A percentile compares a stretch with the other conserved stretches of the same genome.
Evolutionary conservation across 805 yeast genomes (phyloP).

Genomic region (Hagleromyces aurorensis): DNA sequence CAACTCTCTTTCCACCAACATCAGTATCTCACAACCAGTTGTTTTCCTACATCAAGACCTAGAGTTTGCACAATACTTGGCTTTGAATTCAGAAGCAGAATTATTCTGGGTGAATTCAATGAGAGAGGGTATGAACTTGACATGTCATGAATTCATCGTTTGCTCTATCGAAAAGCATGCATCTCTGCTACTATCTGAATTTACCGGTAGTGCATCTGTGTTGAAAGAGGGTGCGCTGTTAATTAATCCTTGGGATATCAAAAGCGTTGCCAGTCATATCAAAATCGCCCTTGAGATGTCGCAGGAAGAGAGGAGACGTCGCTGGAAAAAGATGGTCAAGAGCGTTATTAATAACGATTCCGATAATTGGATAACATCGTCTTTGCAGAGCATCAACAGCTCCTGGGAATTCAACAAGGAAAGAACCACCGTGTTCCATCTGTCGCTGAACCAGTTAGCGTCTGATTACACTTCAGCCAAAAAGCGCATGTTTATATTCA

Average conservation of each 20-base stretch:
- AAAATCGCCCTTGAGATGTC: slow-evolving; percentile 59
- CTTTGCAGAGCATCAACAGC: slow-evolving; percentile 44
- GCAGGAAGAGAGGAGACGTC: slow-evolving; percentile 43
- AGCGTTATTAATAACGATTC: slow-evolving; percentile 63
- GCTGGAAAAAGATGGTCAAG: slow-evolving; percentile 58
- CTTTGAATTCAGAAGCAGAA: slow-evolving; percentile 78
- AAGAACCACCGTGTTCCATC: slow-evolving; percentile 29
- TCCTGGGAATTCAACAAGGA: slow-evolving; percentile 46
- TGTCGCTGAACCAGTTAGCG: slow-evolving; percentile 25
- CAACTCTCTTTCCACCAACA: slow-evolving; percentile 64
- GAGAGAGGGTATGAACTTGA: slow-evolving; percentile 95
- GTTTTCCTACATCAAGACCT: slow-evolving; percentile 83
- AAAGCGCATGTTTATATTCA: slow-evolving; percentile 40
- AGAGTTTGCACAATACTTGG: slow-evolving; percentile 82
- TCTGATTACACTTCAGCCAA: slow-evolving; percentile 25
- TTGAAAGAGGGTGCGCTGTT: slow-evolving; percentile 62
- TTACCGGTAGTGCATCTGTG: slow-evolving; percentile 87
- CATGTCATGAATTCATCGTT: slow-evolving; percentile 88
- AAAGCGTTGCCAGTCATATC: slow-evolving; percentile 56
- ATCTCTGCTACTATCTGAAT: slow-evolving; percentile 82
- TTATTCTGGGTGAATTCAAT: slow-evolving; percentile 80
- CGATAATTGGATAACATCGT: slow-evolving; percentile 58
- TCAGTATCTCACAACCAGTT: slow-evolving; percentile 74
- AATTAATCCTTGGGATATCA: slow-evolving; percentile 87
- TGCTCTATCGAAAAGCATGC: slow-evolving; percentile 66